Evolutionary conservation across 1,284 basidiomycete species (phyloP), one percentile per base, ranked within the genome.

Genomic region (Irpex sp.): DNA sequence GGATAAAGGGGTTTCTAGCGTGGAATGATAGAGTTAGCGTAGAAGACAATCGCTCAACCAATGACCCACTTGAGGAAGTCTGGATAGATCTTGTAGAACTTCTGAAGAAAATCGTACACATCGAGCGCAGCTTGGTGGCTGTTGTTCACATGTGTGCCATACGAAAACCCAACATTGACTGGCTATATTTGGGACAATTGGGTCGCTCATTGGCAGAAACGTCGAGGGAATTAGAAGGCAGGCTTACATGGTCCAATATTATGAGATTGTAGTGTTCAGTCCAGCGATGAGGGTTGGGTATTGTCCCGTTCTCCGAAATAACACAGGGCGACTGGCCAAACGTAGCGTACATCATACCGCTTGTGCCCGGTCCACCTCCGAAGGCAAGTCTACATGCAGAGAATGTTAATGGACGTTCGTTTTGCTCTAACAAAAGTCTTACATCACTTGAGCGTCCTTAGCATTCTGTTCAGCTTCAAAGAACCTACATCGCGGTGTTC

Each of bases 21-120:
- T 3, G 26, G 26, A 3, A 26, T 26, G 15, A 5, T 5, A 37
- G 9, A 60, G 36, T 36, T 33, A 21, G 26, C 26, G 26, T 26
- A 43, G 26, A 51, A 46, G 43, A n/a, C 15, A 7, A n/a, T 47
- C 13, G n/a, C 26, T 26, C 26, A 26, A 26, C 26, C 26, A 26
- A 53, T 5, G 31, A 43, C 64, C 1, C 57, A 75, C 75, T 66
- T 64, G 1, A 66, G 43, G 3, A 75, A 63, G 6, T 71, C 65
- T 6, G 73, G 75, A 60, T 67, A 75, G n/a, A 76, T 60, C 1
- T 63, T 63, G 63, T 70, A 75, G 62, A 76, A 74, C 57, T 73
- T 75, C 60, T 76, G 74, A 21, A 76, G 53, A 64, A 76, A 78
- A 64, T 75, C 75, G 59, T 74, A 75, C 8, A 71, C 72, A 60